Evolutionary conservation across 345 rosid species (phyloP), one percentile per base, ranked within the genome.

Genomic region (Euphorbia tirucalli): DNA sequence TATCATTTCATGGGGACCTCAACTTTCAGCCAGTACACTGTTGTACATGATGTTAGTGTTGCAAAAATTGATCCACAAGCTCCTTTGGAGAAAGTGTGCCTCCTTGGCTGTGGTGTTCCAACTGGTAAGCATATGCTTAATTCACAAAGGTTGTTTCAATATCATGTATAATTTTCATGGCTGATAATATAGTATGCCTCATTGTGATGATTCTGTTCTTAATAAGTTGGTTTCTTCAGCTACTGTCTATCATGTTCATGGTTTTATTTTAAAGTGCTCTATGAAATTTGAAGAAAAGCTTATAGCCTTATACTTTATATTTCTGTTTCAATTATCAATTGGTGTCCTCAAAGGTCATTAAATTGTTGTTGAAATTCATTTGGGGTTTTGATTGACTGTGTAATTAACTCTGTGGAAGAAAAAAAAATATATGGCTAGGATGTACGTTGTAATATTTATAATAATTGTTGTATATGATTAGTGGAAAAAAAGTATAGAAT

Each of bases 1-100:
- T 91, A 91, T 66, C 99, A 96, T 77, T 93, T 96, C 87, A 96
- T 96, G 99, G 99, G 99, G 48, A 93, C 97, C 75, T 96, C 99
- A 2, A 96, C 99, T 19, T 93, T 96, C 78, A 93, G 98, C 83
- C 95, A 96, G 80, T 96, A 93, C 72, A 93, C 99, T 0, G 98
- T 96, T 61, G 98, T 93, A 24, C 99, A 96, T 81, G 96, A 93
- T 78, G 97, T 96, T 58, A 96, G 99, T 63, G 99, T 96, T 55
- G 99, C 99, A 4, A 96, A 93, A 82, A 80, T 96, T 54, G 96
- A 96, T 74, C 95, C 95, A 25, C 46, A 77, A 54, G 99, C 99
- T 80, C 99, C 98, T 69, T 75, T 96, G 85, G 97, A 96, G 0
- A 96, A 93, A 90, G 98, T 96, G 3, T 91, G 98, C 85, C 99